phyloP scores from a whole-genome alignment of 352 stramenopile genomes.

The Halophytophthora polymorphica region DNA sequence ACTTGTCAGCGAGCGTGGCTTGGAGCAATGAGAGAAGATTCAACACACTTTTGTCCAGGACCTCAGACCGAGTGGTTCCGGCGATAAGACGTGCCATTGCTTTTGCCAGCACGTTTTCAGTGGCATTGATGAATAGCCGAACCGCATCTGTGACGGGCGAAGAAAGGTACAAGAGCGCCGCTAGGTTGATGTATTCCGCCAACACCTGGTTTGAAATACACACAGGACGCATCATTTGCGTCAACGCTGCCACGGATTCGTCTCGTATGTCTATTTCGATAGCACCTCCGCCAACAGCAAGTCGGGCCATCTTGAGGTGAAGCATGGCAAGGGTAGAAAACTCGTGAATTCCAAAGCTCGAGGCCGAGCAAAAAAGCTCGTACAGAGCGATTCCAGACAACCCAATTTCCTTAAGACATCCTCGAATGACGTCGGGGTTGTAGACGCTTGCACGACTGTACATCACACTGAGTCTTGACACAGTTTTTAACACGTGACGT shows the following conservation, averaged over 20 bases:
- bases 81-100: constrained; percentile 10
- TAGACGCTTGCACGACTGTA: constrained; percentile 6
- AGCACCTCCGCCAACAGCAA: constrained; percentile 2
- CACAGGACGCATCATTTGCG: constrained; percentile 12
- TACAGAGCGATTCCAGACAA: constrained; percentile 16
- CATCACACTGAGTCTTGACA: constrained; percentile 13
- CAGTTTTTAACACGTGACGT: constrained; percentile 11
- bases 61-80: constrained; percentile 2
- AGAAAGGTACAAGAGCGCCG: constrained; percentile 2
- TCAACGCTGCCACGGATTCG: constrained; percentile 4
- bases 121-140: constrained; percentile 15
- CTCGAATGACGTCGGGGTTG: not conserved
- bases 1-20: constrained; percentile 1
- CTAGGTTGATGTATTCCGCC: constrained; percentile 16
- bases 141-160: constrained; percentile 8
- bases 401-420: constrained; percentile 8
- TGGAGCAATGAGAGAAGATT: constrained; percentile 15
- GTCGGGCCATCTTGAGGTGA: constrained; percentile 16
- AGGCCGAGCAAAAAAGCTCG: constrained; percentile 11
- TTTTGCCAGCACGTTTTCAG: constrained; percentile 1
- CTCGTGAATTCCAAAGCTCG: constrained; percentile 14
- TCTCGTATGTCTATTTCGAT: constrained; percentile 5
- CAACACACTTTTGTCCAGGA: constrained; percentile 17
- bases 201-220: constrained; percentile 17
- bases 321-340: constrained; percentile 15